These are phyloP conservation scores for Laguncularia racemosa DNA, from an alignment of 345 rosid genomes.

Conservation along the genomic window DNA sequence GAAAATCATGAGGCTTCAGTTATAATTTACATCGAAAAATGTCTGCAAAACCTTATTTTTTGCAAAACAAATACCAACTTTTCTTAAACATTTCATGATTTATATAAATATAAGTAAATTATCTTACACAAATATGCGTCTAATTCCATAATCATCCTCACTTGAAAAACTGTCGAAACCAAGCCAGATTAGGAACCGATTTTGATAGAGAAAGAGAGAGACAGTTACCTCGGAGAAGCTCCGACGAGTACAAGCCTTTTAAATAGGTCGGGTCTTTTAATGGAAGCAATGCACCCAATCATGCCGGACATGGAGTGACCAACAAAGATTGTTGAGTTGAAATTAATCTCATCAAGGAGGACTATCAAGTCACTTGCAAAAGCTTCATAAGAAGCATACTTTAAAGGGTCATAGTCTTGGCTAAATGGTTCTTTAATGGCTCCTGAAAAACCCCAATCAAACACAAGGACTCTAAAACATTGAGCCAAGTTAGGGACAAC, in stretches of 20 bases:
- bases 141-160: too few species aligned
- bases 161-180: neutral
- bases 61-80: too few species aligned
- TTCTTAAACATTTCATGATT: too few species aligned
- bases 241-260: slow-evolving; percentile 42
- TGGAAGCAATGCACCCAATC: slow-evolving; percentile 79
- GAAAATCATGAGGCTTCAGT: too few species aligned
- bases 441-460: slow-evolving; percentile 74
- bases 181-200: too few species aligned
- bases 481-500: slow-evolving; percentile 37
- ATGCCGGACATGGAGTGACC: slow-evolving; percentile 90
- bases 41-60: too few species aligned
- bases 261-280: slow-evolving; percentile 64
- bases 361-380: slow-evolving; percentile 52
- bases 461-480: slow-evolving; percentile 43
- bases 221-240: slow-evolving; percentile 69
- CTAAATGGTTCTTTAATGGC: slow-evolving; percentile 38
- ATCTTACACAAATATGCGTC: too few species aligned
- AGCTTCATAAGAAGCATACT: slow-evolving; percentile 44
- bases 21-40: too few species aligned
- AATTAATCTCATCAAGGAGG: slow-evolving; percentile 45
- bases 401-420: slow-evolving; percentile 41
- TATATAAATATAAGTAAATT: too few species aligned
- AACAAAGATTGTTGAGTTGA: slow-evolving; percentile 36
- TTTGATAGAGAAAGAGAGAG: neutral